Percentiles rank a stretch among this genome's conserved stretches.
phyloP scores from a whole-genome alignment of 768 basidiomycete species.

The Ramaria rubella region DNA sequence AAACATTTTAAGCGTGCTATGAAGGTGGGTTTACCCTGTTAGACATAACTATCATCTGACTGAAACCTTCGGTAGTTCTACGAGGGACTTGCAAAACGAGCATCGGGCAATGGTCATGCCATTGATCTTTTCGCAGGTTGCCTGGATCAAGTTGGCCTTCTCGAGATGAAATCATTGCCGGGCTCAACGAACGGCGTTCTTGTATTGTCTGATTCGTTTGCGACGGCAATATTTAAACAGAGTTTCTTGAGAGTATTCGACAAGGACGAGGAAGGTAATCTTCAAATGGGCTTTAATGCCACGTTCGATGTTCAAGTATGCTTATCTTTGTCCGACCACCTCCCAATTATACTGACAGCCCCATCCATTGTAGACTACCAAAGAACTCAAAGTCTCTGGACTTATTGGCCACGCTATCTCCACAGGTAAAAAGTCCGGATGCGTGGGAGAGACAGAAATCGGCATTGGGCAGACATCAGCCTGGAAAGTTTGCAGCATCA shows the following conservation, averaged over 20 bases:
- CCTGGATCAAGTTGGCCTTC: conserved; percentile 92
- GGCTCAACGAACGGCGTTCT: conserved; percentile 97
- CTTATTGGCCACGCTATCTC: conserved; percentile 97
- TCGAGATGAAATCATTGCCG: conserved; percentile 94
- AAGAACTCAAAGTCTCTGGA: conserved; percentile 97
- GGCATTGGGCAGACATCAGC: conserved; percentile 98
- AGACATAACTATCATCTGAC: conserved; percentile 10
- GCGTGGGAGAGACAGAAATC: conserved; percentile 98
- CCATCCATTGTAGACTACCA: conserved; percentile 74
- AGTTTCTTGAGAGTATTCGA: conserved; percentile 88
- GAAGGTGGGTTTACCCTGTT: conserved; percentile 55
- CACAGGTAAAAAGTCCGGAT: conserved; percentile 91
- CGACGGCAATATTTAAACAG: conserved; percentile 98
- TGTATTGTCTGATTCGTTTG: conserved; percentile 93
- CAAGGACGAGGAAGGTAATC: conserved; percentile 86
- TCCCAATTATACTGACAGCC: neutral
- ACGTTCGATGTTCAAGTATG: conserved; percentile 94
- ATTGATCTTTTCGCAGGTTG: conserved; percentile 96
- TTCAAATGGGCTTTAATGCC: conserved; percentile 98
- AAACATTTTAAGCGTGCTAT: conserved; percentile 96
- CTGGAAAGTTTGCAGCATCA: conserved; percentile 93
- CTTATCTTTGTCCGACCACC: neutral
- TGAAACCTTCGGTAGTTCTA: conserved; percentile 64
- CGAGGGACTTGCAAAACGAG: conserved; percentile 88
- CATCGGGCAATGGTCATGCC: conserved; percentile 89